Evolutionary conservation across 495 filamentous ascomycete genomes (phyloP), one percentile per base, ranked within the genome.

Genomic region (Articulospora tetracladia): DNA sequence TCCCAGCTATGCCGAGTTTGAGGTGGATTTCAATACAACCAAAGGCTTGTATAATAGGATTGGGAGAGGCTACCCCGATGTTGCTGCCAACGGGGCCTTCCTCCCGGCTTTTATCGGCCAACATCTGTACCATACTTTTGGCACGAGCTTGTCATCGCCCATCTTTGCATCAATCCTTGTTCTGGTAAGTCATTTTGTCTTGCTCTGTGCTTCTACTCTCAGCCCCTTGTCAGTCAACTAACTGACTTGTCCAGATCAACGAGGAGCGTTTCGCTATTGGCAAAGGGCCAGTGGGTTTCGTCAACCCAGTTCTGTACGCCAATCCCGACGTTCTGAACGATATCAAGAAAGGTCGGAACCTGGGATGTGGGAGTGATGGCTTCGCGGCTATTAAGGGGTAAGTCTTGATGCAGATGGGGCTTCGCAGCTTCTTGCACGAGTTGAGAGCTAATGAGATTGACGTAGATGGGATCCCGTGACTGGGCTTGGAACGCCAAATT

Each of bases 291-390:
- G 72, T 87, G 3, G 85, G 85, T 0, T 79, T 87, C 56, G 68
- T 86, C 32, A 86, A 87, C 58, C 84, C 82, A 13, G 71, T 74
- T 3, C 68, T 87, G 6, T 89, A 89, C 66, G 67, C 70, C 6
- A 68, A 51, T 26, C 48, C 48, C 25, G 20, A 22, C 3, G n/a
- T 51, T 25, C 23, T 51, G 12, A 51, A 22, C 23, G 48, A 51
- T 26, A 51, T 51, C 48, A 26, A 24, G 7, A 51, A 51, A 3
- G 48, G 48, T 22, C 25, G n/a, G 25, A 51, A 22, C 30, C 15
- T 34, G 7, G 15, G 30, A 15, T 34, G 30, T 15, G 30, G 30
- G 15, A 7, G n/a, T n/a, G n/a, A n/a, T n/a, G n/a, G n/a, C n/a
- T n/a, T n/a, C n/a, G n/a, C n/a, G n/a, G n/a, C n/a, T 30, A 73